phyloP scores from a whole-genome alignment of 768 basidiomycete genomes.

The Mycena sanguinolenta region DNA sequence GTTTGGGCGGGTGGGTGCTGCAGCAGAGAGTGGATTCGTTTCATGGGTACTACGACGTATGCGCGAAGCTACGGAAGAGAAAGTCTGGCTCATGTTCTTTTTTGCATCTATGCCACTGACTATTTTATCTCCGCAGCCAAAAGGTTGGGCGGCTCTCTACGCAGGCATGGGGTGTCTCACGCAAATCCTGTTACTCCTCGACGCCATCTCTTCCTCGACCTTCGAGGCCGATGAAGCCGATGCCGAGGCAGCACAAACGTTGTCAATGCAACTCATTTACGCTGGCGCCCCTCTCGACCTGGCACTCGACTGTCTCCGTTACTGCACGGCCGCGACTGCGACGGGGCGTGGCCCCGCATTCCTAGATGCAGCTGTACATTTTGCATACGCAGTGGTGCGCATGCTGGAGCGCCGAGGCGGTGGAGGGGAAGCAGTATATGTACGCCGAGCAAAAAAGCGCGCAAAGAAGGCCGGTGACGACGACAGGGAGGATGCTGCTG shows the following conservation, averaged over 20 bases:
- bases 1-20: conserved; percentile 85
- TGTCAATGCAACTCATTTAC: conserved; percentile 94
- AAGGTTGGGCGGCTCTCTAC: conserved; percentile 94
- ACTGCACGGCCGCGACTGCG: conserved; percentile 82
- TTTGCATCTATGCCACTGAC: conserved; percentile 26
- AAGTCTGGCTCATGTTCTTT: conserved; percentile 63
- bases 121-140: conserved; percentile 69
- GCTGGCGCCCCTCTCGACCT: conserved; percentile 95
- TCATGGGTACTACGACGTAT: conserved; percentile 92
- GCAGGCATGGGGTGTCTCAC: conserved; percentile 95
- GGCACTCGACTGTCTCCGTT: conserved; percentile 79
- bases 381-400: conserved; percentile 86
- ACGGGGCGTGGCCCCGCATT: conserved; percentile 74
- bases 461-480: conserved; percentile 65
- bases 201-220: conserved; percentile 70
- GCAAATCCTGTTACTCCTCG: conserved; percentile 90
- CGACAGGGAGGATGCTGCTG: conserved; percentile 78
- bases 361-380: conserved; percentile 87
- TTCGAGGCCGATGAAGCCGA: conserved; percentile 31
- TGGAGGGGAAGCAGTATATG: conserved; percentile 79
- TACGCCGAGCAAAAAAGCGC: conserved; percentile 69
- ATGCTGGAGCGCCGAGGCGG: conserved; percentile 94
- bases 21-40: conserved; percentile 89
- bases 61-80: conserved; percentile 91
- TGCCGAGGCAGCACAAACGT: conserved; percentile 79